Evolutionary conservation across 2,329 filamentous ascomycete genomes (phyloP).

Genomic region (Amesomyces nigricolor): DNA sequence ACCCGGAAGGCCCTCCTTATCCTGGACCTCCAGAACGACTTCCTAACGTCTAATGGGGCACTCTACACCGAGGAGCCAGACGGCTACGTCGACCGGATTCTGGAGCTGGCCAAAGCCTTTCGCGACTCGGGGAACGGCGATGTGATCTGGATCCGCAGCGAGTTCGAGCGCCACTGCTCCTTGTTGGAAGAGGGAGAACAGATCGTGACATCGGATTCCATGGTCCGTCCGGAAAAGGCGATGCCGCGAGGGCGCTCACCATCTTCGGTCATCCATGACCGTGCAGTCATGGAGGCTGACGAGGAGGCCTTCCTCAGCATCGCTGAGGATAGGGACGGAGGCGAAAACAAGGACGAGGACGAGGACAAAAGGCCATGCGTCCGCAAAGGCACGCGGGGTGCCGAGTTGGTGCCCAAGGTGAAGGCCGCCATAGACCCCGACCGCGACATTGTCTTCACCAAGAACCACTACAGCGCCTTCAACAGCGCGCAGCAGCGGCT

Average conservation of each 20-base stretch:
- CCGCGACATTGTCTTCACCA: constrained; percentile 51
- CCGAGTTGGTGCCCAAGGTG: constrained; percentile 41
- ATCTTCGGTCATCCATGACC: constrained; percentile 28
- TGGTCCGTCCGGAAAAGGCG: constrained; percentile 22
- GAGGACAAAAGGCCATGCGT: constrained; percentile 39
- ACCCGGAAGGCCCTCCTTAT: constrained; percentile 69
- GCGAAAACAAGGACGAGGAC: no score
- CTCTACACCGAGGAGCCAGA: constrained; percentile 59
- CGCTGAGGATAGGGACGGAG: constrained; percentile 11
- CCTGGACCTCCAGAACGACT: constrained; percentile 88
- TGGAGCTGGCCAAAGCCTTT: constrained; percentile 64
- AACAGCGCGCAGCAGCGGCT: constrained; percentile 60
- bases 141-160: constrained; percentile 79
- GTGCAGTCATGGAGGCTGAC: constrained; percentile 36
- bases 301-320: constrained; percentile 36
- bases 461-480: constrained; percentile 86
- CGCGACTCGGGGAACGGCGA: constrained; percentile 61
- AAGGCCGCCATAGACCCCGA: constrained; percentile 39
- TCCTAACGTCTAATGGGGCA: constrained; percentile 62
- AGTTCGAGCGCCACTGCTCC: constrained; percentile 61
- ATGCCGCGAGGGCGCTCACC: constrained; percentile 20
- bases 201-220: constrained; percentile 40
- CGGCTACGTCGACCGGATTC: constrained; percentile 62
- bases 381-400: constrained; percentile 40
- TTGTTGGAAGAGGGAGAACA: constrained; percentile 43